Percentiles rank a stretch among this genome's conserved stretches.
phyloP scores from a whole-genome alignment of 108 stramenopile genomes.

The Discostella pseudostelligera region DNA sequence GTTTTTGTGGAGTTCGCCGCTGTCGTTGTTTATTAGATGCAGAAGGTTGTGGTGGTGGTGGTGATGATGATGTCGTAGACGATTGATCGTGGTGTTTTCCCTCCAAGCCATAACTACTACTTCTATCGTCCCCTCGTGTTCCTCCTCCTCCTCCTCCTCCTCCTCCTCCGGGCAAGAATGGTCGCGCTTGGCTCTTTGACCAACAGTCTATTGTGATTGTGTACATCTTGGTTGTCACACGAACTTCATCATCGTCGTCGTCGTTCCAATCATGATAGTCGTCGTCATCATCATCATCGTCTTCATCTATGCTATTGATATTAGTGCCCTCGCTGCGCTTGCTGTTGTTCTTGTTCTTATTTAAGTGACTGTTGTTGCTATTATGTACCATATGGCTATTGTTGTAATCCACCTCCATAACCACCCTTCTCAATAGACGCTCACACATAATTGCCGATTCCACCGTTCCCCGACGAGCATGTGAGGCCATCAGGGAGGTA shows the following conservation, averaged over 20 bases:
- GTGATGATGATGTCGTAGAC: neutral
- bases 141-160: neutral
- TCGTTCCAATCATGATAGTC: neutral
- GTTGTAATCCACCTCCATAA: conserved; percentile 51
- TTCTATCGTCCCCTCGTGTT: neutral
- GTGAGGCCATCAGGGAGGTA: conserved; percentile 58
- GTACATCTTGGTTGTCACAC: conserved; percentile 30
- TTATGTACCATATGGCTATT: too few species aligned
- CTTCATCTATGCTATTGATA: neutral
- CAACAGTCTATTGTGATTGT: conserved; percentile 65
- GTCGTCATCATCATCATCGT: neutral
- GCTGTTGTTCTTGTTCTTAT: neutral
- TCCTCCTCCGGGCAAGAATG: neutral
- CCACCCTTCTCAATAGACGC: conserved; percentile 60
- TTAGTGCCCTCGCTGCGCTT: neutral
- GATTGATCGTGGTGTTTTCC: neutral
- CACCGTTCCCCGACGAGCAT: conserved; percentile 53
- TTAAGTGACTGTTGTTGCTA: conserved; percentile 6
- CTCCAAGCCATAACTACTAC: conserved; percentile 5
- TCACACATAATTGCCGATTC: conserved; percentile 58
- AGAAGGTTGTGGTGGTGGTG: neutral
- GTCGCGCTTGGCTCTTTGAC: conserved; percentile 56
- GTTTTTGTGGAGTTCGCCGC: conserved; percentile 3
- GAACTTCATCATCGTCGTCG: conserved; percentile 13
- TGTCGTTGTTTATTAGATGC: neutral